Base-by-base conservation (phyloP, 306 rosid species). In the Lathyrus tuberosus region DNA sequence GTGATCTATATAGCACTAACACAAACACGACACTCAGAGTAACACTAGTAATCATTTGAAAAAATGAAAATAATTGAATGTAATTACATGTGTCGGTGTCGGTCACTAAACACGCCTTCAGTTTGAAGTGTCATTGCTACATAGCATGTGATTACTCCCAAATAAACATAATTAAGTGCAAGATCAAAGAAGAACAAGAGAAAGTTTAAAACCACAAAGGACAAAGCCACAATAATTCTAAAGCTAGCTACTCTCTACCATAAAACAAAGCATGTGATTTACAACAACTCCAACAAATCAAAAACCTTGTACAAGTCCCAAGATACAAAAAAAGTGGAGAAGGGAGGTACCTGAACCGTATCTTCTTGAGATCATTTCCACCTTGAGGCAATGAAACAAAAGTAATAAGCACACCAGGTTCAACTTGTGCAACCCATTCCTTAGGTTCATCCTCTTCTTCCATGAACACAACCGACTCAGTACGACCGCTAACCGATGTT, bases 381-480 rank as follows among this genome's bases (percentile, higher is more conserved):
- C 97, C 99, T 59, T 81, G 86, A 40, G 97, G 88, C 83, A 94
- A 74, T 24, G 99, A 91, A 84, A 91, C 91, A 77, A 94, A 94
- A 17, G 99, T 94, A 68, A 94, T 94, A 18, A 94, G 88, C 85
- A 94, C 97, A 69, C 99, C 99, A 38, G 99, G 99, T 76, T 94
- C 99, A 61, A 94, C 97, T 58, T 94, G 99, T 38, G 97, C 97
- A 53, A 91, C 84, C 99, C 99, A 94, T 60, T 94, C 97, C 79
- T 89, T 94, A 0, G 97, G 92, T 78, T 91, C 95, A 54, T 88
- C 99, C 77, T 91, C 99, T 79, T 94, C 98, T 80, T 94, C 99
- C 95, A 83, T 82, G 78, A 88, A 88, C 74, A 87, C 89, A 67
- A 86, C 84, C 0, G 96, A 90, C 77, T 91, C 97, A 0, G 87